Percentiles rank a stretch among this genome's conserved stretches.
Evolutionary conservation across 1,284 basidiomycete genomes (phyloP).

Genomic region (Leccinum pachyderme): DNA sequence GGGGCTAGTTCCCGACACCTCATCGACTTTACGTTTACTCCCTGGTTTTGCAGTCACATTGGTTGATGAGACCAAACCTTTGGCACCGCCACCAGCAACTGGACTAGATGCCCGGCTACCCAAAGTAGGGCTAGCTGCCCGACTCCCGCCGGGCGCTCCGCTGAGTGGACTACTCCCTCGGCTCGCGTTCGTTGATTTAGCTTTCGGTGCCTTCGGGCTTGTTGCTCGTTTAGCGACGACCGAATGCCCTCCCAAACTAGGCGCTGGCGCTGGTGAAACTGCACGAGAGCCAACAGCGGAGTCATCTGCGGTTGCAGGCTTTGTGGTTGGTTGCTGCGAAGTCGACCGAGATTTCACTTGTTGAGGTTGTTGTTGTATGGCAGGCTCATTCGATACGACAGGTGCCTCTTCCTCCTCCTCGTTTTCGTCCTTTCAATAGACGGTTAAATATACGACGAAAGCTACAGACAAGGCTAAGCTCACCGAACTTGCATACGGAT

Average conservation of each 20-base stretch:
- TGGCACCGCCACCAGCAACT: constrained; percentile 25
- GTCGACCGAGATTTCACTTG: constrained; percentile 32
- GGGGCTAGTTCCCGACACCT: constrained; percentile 32
- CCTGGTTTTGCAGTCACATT: constrained; percentile 23
- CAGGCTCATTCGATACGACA: constrained; percentile 50
- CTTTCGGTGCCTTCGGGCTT: constrained; percentile 66
- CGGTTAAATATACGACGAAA: constrained; percentile 7
- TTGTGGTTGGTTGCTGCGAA: constrained; percentile 34
- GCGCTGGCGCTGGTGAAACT: constrained; percentile 52
- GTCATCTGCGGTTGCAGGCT: constrained; percentile 33
- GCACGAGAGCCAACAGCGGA: constrained; percentile 45
- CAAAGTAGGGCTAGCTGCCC: constrained; percentile 41
- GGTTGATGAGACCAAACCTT: constrained; percentile 31
- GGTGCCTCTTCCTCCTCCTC: constrained; percentile 63
- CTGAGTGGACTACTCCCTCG: constrained; percentile 56
- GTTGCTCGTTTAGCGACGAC: constrained; percentile 81
- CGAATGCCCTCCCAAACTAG: constrained; percentile 63
- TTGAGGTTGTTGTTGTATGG: constrained; percentile 53
- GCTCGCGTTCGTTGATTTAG: constrained; percentile 44
- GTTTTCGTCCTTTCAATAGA: constrained; percentile 54
- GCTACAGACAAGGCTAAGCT: constrained; percentile 28
- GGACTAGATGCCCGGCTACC: constrained; percentile 50
- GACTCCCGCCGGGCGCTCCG: constrained; percentile 38
- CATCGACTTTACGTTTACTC: constrained; percentile 73
- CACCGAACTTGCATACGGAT: constrained; percentile 78